These are phyloP conservation scores for Pachysandra terminalis DNA, from an alignment of 164 flowering plant genomes.

Conservation along the genomic window DNA sequence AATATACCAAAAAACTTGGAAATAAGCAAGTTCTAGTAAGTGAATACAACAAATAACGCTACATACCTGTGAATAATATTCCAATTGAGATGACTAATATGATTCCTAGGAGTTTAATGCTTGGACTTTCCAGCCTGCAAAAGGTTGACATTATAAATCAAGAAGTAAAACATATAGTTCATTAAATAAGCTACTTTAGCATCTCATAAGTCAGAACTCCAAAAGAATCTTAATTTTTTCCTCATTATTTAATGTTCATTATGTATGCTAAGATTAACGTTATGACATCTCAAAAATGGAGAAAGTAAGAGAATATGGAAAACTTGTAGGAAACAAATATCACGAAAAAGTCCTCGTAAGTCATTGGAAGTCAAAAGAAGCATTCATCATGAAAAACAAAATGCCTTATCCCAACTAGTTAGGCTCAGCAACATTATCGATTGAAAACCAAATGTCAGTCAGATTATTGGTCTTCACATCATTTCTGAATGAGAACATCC, in stretches of 20 bases:
- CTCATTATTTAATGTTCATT: neutral
- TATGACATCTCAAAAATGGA: neutral
- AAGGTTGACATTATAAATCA: neutral
- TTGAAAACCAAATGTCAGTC: too few relatives aligned
- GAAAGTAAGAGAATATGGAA: neutral
- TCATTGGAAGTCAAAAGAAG: neutral
- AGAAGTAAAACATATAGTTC: neutral
- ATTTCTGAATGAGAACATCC: too few relatives aligned
- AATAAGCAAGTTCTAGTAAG: neutral
- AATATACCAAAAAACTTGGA: too few relatives aligned
- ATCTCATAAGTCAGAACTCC: neutral
- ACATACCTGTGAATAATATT: slow-evolving; percentile 73
- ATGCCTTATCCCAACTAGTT: too few relatives aligned
- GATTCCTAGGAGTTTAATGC: slow-evolving; percentile 85
- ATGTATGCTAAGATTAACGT: too few relatives aligned
- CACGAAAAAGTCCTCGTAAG: neutral
- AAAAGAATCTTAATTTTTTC: neutral
- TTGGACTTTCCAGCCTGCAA: slow-evolving; percentile 88
- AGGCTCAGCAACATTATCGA: too few relatives aligned
- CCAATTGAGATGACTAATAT: slow-evolving; percentile 78
- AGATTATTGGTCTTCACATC: too few relatives aligned
- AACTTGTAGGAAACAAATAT: neutral
- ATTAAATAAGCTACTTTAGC: neutral
- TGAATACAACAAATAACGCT: slow-evolving; percentile 1
- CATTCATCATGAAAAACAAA: neutral